Base-by-base conservation (phyloP, 208 protist species). In the Trypanosoma theileri region DNA sequence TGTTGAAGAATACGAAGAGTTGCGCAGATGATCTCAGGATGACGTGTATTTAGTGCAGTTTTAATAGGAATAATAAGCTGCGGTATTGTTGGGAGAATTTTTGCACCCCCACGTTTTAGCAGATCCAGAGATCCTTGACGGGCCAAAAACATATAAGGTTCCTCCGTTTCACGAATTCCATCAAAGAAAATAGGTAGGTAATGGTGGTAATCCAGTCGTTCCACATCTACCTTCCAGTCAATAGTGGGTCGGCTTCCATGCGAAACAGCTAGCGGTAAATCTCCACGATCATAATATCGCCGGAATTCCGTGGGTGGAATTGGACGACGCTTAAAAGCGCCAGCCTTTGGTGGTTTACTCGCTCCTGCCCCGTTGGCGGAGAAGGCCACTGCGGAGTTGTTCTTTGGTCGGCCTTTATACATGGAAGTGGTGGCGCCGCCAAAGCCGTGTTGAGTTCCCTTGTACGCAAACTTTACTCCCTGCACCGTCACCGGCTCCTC, bases 151-250 rank as follows among this genome's bases (percentile, higher is more conserved):
- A 90, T 91, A 82, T 99, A 99, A 31, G 98, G 98, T 74, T 99
- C 97, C 71, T 98, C 89, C 31, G 95, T 98, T 74, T 99, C 98
- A 44, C 98, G 87, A 31, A 99, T 93, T 13, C 98, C 98, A 75
- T 99, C 98, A 81, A 99, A 99, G 76, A 99, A 99, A 66, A 99
- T 98, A 53, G 98, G 98, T 31, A 99, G 91, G 80, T 99, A 99
- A 84, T 99, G 98, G 75, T 99, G 97, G 77, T 98, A 99, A 79
- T 99, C 98, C 9, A 99, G 87, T 78, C 98, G 96, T 69, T 99
- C 97, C 40, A 99, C 94, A 57, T 98, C 93, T 66, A 99, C 96
- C 80, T 99, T 99, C 98, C 98, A 99, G 46, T 97, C 85, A 55
- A 96, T 77, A n/a, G 77, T 75, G 10, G 85, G 80, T 13, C 82